Conservation (phyloP, 257 asterid genomes). For the Linaria vulgaris region DNA sequence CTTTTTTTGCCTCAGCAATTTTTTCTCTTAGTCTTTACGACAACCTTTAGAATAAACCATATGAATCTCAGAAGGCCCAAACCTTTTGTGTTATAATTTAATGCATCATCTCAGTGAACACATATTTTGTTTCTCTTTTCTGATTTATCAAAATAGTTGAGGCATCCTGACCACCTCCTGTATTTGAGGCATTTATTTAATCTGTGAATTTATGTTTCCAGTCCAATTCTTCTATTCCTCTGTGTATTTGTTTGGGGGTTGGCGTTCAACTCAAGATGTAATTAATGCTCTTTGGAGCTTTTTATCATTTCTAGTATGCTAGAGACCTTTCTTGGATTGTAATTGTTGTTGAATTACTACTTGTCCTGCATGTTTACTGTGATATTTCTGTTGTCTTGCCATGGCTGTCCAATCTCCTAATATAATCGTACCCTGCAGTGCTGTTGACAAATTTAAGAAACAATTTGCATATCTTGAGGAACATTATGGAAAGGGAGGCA, state of each 20-base stretch:
- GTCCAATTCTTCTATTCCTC: background rate
- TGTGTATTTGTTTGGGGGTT: too few relatives aligned
- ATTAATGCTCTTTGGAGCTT: background rate
- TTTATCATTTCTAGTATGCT: background rate
- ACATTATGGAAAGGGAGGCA: constrained; percentile 71
- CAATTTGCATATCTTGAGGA: constrained; percentile 96
- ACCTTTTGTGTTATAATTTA: too few relatives aligned
- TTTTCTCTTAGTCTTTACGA: too few relatives aligned
- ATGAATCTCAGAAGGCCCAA: too few relatives aligned
- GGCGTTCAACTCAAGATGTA: background rate
- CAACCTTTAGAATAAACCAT: too few relatives aligned
- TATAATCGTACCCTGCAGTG: constrained; percentile 48
- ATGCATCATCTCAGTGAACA: too few relatives aligned
- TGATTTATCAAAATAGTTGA: background rate
- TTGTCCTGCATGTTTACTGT: too few relatives aligned
- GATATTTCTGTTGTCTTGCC: background rate
- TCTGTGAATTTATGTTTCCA: background rate
- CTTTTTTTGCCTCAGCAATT: too few relatives aligned
- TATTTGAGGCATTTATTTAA: background rate
- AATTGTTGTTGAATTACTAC: too few relatives aligned
- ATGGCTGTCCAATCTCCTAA: background rate
- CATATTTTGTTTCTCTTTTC: too few relatives aligned
- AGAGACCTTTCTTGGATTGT: background rate
- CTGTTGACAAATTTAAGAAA: constrained; percentile 95
- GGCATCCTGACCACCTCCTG: background rate